Conservation (phyloP, 768 basidiomycete genomes). For the Phanerochaete carnosa region DNA sequence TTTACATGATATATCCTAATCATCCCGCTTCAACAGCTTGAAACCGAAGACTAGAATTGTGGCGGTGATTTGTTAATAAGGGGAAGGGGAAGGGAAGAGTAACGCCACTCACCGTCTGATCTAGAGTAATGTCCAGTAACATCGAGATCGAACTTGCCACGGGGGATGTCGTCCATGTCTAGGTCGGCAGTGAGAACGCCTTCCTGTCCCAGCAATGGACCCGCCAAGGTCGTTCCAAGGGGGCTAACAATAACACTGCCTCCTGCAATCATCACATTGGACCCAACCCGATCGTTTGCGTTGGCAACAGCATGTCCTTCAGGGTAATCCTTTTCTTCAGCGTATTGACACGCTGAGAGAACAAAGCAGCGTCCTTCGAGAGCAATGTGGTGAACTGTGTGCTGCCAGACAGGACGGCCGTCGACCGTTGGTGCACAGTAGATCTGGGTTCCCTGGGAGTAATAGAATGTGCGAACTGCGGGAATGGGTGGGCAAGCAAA, state of each 20-base stretch:
- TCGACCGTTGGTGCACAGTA: constrained; percentile 71
- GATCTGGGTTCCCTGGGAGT: constrained; percentile 54
- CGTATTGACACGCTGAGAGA: constrained; percentile 58
- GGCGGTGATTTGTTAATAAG: not conserved
- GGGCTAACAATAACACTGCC: constrained; percentile 61
- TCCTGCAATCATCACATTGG: constrained; percentile 57
- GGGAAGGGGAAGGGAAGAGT: not conserved
- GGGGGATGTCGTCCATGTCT: constrained; percentile 52
- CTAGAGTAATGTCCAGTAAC: constrained; percentile 60
- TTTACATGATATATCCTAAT: not conserved
- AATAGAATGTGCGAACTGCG: constrained; percentile 56
- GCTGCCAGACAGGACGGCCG: constrained; percentile 50
- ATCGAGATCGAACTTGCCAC: constrained; percentile 64
- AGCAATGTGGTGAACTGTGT: constrained; percentile 60
- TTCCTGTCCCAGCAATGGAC: constrained; percentile 51
- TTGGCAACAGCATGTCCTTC: constrained; percentile 41
- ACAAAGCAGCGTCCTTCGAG: constrained; percentile 71
- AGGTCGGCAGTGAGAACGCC: constrained; percentile 55
- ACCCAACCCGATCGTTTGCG: constrained; percentile 32
- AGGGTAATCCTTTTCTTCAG: constrained; percentile 52
- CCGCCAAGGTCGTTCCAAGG: constrained; percentile 54
- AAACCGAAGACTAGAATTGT: constrained; percentile 9
- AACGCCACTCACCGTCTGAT: constrained; percentile 43
- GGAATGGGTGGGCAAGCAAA: not conserved
- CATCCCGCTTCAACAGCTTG: not conserved